A percentile compares a stretch with the other conserved stretches of the same genome.
Conservation (phyloP, 2,329 filamentous ascomycete species). For the Trichoderma arundinaceum region DNA sequence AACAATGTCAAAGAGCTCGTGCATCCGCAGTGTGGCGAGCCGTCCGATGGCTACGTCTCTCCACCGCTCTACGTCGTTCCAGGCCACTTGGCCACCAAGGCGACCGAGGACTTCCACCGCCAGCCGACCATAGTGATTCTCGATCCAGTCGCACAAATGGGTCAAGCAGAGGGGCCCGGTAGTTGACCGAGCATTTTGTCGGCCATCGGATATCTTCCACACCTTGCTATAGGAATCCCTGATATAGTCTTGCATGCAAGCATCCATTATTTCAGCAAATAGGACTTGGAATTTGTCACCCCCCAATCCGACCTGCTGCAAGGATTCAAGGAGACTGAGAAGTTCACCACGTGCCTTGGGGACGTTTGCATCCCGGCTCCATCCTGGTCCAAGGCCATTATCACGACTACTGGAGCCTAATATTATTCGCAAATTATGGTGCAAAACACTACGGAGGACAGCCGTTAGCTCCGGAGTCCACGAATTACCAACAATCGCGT, state of each 20-base stretch:
- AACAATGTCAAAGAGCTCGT: constrained; percentile 79
- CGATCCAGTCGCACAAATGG: constrained; percentile 69
- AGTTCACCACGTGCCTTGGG: constrained; percentile 57
- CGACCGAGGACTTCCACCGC: constrained; percentile 65
- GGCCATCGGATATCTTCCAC: constrained; percentile 52
- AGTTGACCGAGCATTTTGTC: constrained; percentile 31
- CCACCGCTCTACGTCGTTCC: constrained; percentile 68
- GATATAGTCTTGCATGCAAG: constrained; percentile 68
- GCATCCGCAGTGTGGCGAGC: constrained; percentile 70
- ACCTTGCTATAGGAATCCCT: constrained; percentile 65
- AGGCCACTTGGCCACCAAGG: constrained; percentile 53
- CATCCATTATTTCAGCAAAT: constrained; percentile 73
- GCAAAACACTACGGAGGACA: constrained; percentile 61
- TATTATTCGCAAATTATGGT: constrained; percentile 57
- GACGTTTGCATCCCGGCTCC: constrained; percentile 37
- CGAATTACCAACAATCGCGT: constrained; percentile 69
- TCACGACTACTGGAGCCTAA: constrained; percentile 44
- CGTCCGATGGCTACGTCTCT: constrained; percentile 72
- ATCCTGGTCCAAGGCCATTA: constrained; percentile 32
- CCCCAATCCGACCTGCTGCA: constrained; percentile 69
- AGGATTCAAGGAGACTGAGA: constrained; percentile 60
- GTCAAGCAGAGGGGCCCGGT: constrained; percentile 60
- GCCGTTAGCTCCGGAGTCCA: constrained; percentile 58
- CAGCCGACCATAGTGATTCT: constrained; percentile 68
- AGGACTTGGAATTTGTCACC: constrained; percentile 72